phyloP scores from a whole-genome alignment of 2,329 filamentous ascomycete genomes.

The Fusarium abutilonis region DNA sequence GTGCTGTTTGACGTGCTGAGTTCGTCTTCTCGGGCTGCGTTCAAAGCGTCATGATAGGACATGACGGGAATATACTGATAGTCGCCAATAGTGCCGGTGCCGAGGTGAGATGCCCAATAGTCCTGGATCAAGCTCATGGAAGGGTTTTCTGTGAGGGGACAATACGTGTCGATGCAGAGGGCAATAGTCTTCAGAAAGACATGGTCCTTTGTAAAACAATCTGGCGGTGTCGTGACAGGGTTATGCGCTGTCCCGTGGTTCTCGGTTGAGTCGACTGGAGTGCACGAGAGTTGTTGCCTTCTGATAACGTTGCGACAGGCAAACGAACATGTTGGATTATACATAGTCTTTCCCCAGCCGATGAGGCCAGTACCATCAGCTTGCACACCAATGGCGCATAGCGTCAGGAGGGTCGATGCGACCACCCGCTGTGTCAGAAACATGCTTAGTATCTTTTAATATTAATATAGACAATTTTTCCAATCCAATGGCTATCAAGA shows the following conservation, averaged over 20 bases:
- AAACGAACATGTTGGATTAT: slow-evolving; percentile 50
- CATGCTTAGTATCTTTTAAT: background rate
- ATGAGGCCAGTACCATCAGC: slow-evolving; percentile 47
- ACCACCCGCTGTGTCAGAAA: background rate
- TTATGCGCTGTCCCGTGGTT: slow-evolving; percentile 42
- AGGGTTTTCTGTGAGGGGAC: slow-evolving; percentile 38
- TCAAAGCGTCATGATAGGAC: slow-evolving; percentile 45
- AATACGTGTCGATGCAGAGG: slow-evolving; percentile 49
- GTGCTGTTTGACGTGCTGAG: slow-evolving; percentile 5
- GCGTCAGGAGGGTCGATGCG: background rate
- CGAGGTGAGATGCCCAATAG: slow-evolving; percentile 47
- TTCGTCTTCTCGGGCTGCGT: slow-evolving; percentile 39
- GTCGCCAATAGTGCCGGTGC: slow-evolving; percentile 43
- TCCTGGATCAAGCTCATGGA: slow-evolving; percentile 33
- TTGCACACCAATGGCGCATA: background rate
- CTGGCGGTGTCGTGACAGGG: slow-evolving; percentile 37
- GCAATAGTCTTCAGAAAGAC: slow-evolving; percentile 49
- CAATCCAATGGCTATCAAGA: too few relatives aligned
- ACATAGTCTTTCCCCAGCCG: slow-evolving; percentile 51
- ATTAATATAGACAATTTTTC: too few relatives aligned
- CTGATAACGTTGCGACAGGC: slow-evolving; percentile 48
- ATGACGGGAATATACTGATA: slow-evolving; percentile 40
- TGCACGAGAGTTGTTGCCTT: slow-evolving; percentile 45
- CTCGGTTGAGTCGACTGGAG: slow-evolving; percentile 36
- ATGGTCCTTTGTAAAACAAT: slow-evolving; percentile 46